These are phyloP conservation scores for Pneumocystis wakefieldiae DNA, from an alignment of 1,139 yeast genomes.

Conservation along the genomic window DNA sequence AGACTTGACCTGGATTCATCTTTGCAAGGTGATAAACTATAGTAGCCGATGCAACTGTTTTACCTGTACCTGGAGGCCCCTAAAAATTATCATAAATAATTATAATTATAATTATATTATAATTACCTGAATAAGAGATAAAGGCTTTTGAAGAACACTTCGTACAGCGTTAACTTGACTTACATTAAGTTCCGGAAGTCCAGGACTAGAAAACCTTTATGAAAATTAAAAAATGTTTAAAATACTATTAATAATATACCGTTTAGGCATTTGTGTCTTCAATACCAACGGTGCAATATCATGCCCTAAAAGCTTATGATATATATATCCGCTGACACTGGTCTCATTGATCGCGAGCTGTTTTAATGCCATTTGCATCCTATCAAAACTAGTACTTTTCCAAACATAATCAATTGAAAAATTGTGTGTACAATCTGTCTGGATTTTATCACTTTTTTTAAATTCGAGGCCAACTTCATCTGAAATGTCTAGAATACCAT, in stretches of 20 bases:
- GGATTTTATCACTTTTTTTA: slow-evolving; percentile 31
- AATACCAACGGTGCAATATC: slow-evolving; percentile 52
- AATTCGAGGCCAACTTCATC: slow-evolving; percentile 68
- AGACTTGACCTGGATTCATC: slow-evolving; percentile 45
- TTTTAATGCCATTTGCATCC: slow-evolving; percentile 71
- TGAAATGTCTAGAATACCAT: slow-evolving; percentile 26
- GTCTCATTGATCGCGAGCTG: slow-evolving; percentile 56
- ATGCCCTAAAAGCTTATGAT: slow-evolving; percentile 71
- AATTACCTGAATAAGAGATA: slow-evolving; percentile 54
- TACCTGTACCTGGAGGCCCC: slow-evolving; percentile 98
- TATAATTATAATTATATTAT: background rate
- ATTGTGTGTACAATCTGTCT: slow-evolving; percentile 48
- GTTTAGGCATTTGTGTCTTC: slow-evolving; percentile 42
- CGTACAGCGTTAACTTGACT: slow-evolving; percentile 72
- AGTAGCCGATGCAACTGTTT: slow-evolving; percentile 86
- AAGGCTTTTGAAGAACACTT: slow-evolving; percentile 55
- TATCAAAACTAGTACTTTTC: slow-evolving; percentile 69
- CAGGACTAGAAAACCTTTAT: slow-evolving; percentile 43
- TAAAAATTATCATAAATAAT: background rate
- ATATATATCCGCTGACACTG: slow-evolving; percentile 62
- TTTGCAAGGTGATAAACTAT: slow-evolving; percentile 63
- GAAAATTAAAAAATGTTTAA: background rate
- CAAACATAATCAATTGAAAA: slow-evolving; percentile 82
- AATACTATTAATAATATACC: background rate
- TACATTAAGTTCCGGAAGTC: slow-evolving; percentile 52